A percentile compares a stretch with the other conserved stretches of the same genome.
Conservation (phyloP, 2,329 filamentous ascomycete genomes). For the Aspergillus bombycis region DNA sequence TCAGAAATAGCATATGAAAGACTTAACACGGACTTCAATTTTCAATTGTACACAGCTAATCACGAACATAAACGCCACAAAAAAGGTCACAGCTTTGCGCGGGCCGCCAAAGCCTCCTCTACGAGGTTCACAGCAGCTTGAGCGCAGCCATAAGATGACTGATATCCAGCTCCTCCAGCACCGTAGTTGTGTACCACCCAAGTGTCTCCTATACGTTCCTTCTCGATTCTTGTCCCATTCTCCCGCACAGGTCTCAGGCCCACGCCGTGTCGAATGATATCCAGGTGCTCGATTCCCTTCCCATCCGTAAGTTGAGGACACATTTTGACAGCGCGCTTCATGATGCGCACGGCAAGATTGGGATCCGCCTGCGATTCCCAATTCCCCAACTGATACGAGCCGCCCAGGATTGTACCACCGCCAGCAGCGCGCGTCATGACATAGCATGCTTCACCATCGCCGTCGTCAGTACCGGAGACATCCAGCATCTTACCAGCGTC, state of each 20-base stretch:
- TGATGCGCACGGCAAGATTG: constrained; percentile 76
- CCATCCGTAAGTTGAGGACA: constrained; percentile 46
- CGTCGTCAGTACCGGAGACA: constrained; percentile 72
- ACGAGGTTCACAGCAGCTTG: constrained; percentile 56
- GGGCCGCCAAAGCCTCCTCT: background rate
- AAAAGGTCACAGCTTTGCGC: constrained; percentile 5
- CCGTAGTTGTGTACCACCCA: constrained; percentile 49
- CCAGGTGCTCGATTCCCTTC: constrained; percentile 64
- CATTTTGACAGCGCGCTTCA: constrained; percentile 61
- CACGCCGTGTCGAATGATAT: constrained; percentile 76
- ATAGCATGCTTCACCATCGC: constrained; percentile 70
- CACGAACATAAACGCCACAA: background rate
- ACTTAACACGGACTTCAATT: no score
- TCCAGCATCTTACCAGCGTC: constrained; percentile 69
- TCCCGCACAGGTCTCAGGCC: constrained; percentile 73
- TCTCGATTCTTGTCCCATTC: constrained; percentile 75
- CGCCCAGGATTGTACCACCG: constrained; percentile 80
- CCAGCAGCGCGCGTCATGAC: constrained; percentile 75
- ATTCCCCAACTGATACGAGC: constrained; percentile 74
- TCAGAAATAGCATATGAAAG: no score
- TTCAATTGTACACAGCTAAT: background rate
- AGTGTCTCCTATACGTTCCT: constrained; percentile 62
- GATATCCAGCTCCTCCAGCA: constrained; percentile 59
- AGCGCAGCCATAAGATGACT: constrained; percentile 67
- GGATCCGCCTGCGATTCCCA: constrained; percentile 79